phyloP scores from a whole-genome alignment of 2,329 filamentous ascomycete species.

The Claviceps fusiformis region DNA sequence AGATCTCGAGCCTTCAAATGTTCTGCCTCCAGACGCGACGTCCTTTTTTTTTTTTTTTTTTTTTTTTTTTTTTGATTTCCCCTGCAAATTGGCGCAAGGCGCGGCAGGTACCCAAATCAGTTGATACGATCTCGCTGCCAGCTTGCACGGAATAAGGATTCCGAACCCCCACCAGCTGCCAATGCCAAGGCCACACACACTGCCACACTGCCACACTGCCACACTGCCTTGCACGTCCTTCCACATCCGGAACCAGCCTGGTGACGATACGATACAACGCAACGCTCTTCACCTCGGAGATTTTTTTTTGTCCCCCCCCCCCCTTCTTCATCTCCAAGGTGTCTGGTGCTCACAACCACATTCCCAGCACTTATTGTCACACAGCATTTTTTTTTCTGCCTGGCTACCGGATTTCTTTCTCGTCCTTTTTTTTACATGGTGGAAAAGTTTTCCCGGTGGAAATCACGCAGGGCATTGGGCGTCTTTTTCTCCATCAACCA shows the following conservation, averaged over 20 bases:
- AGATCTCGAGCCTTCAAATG: no score
- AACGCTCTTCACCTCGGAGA: neutral
- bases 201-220: neutral
- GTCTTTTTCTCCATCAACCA: neutral
- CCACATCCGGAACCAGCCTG: neutral
- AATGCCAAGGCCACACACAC: neutral
- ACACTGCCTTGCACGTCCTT: neutral
- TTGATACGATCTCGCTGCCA: no score
- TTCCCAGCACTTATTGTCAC: neutral
- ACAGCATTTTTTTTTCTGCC: neutral
- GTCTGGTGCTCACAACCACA: neutral
- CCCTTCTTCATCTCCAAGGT: neutral
- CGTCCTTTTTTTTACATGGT: neutral
- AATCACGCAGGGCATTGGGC: neutral
- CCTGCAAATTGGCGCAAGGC: no score
- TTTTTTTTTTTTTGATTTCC: no score
- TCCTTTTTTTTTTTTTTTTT: no score
- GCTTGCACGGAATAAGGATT: no score
- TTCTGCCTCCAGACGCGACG: no score
- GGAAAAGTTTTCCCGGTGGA: neutral
- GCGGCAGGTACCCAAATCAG: no score
- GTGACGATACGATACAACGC: neutral
- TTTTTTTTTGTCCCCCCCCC: neutral
- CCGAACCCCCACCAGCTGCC: no score
- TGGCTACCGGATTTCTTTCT: neutral